Evolutionary conservation across 768 basidiomycete species (phyloP), one percentile per base, ranked within the genome.

Genomic region (Suillus clintonianus): DNA sequence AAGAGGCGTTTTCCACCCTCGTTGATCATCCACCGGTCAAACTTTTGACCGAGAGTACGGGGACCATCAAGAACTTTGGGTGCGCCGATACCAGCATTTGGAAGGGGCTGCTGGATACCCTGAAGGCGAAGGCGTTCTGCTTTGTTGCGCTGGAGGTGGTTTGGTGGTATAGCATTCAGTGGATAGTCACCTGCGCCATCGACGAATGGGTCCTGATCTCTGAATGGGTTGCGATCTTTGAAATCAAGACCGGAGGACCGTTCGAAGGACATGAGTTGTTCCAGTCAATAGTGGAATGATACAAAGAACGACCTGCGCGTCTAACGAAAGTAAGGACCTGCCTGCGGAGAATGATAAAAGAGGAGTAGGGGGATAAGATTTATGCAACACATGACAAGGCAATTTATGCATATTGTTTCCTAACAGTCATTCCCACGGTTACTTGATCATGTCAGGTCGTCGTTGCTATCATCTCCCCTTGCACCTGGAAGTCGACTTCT

Each of bases 21-120:
- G 73, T 96, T 95, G 75, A 95, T 93, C 90, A 94, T 91, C 95
- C 95, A 97, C n/a, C 87, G 69, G 67, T 83, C 81, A 69, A 85
- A 82, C 67, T 75, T 84, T 69, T 87, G 82, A 50, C 70, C 69
- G 53, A 78, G 71, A 3, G 81, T 79, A 59, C 69, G 75, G 37
- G 83, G 79, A 53, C 74, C 70, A 64, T 80, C 80, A 17, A 74
- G 74, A 0, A 73, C 70, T 7, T 67, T 71, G 6, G 70, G 71
- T 41, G 67, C 61, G 6, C 32, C 51, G 2, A 62, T 64, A 48
- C 56, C 68, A 17, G 74, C 66, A 32, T 67, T 74, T 13, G 84
- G 84, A 66, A 82, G 79, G 3, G 82, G 76, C 60, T 89, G 83
- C 77, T 96, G 92, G 48, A 97, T 83, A 4, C 93, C 92, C 74